Percentiles rank a stretch among this genome's conserved stretches.
phyloP scores from a whole-genome alignment of 257 asterid genomes.

The Solanum sitiens region DNA sequence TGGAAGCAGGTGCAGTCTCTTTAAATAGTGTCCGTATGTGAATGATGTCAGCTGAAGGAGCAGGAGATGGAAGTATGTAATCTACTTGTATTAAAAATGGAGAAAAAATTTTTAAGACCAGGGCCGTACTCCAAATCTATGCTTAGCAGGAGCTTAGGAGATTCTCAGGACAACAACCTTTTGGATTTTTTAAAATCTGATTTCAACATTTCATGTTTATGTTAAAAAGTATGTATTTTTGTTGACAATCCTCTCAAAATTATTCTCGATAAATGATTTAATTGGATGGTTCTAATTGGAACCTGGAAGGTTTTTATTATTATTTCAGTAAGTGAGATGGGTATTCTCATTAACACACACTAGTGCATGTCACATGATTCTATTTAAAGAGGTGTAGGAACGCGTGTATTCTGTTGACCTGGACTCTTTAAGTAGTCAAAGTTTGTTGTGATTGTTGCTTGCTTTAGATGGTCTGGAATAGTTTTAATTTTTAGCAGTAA shows the following conservation, averaged over 20 bases:
- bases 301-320: not conserved
- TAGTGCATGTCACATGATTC: not conserved
- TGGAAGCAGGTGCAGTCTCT: not conserved
- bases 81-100: not conserved
- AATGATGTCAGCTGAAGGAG: not conserved
- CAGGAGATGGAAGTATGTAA: not conserved
- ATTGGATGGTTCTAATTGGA: not conserved
- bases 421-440: not conserved
- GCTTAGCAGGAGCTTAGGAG: not conserved
- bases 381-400: not conserved
- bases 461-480: not conserved
- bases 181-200: not conserved
- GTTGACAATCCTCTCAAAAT: not conserved
- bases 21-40: not conserved
- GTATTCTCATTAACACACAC: not conserved
- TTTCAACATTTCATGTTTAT: not conserved
- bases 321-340: not conserved
- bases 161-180: not conserved
- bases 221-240: not conserved
- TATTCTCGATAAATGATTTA: not conserved
- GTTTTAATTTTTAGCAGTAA: not conserved
- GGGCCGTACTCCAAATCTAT: not conserved
- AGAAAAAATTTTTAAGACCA: not conserved
- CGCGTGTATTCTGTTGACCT: not conserved
- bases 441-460: not conserved